These are phyloP conservation scores for Backusella circina DNA, from an alignment of 192 early-diverging fungal genomes.

Conservation along the genomic window DNA sequence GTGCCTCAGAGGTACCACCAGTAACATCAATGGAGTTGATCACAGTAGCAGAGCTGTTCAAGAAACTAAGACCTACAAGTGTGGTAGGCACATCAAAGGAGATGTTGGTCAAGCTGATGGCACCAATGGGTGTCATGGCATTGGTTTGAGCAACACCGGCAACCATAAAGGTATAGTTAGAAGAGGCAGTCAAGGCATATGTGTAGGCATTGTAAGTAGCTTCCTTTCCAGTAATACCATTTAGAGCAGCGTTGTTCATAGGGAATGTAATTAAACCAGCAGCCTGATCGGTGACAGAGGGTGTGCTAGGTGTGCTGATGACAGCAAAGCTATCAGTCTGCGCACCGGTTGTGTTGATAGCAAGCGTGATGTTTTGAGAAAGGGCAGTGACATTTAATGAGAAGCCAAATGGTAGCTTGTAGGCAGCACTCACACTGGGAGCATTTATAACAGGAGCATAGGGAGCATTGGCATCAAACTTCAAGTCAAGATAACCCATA, in stretches of 20 bases:
- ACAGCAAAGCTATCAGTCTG: constrained; percentile 24
- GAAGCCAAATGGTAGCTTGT: constrained; percentile 62
- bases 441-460: constrained; percentile 48
- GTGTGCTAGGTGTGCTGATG: constrained; percentile 14
- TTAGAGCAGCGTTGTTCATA: constrained; percentile 39
- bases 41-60: constrained; percentile 45
- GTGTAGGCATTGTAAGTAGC: constrained; percentile 50
- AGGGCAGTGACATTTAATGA: constrained; percentile 52
- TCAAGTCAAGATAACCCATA: constrained; percentile 50
- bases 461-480: constrained; percentile 38
- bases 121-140: constrained; percentile 54
- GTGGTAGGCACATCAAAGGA: constrained; percentile 47
- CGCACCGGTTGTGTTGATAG: constrained; percentile 17
- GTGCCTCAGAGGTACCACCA: constrained; percentile 41
- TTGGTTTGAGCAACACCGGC: constrained; percentile 44
- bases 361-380: constrained; percentile 48
- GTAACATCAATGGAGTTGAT: constrained; percentile 53
- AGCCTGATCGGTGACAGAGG: constrained; percentile 36
- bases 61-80: constrained; percentile 53
- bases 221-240: constrained; percentile 39
- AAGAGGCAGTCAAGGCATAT: constrained; percentile 39
- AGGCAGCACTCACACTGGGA: constrained; percentile 41
- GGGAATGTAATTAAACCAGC: constrained; percentile 46
- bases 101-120: constrained; percentile 44
- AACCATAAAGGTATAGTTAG: constrained; percentile 38